These are phyloP conservation scores for Macrophomina phaseolina DNA, from an alignment of 2,329 filamentous ascomycete genomes.

Conservation along the genomic window DNA sequence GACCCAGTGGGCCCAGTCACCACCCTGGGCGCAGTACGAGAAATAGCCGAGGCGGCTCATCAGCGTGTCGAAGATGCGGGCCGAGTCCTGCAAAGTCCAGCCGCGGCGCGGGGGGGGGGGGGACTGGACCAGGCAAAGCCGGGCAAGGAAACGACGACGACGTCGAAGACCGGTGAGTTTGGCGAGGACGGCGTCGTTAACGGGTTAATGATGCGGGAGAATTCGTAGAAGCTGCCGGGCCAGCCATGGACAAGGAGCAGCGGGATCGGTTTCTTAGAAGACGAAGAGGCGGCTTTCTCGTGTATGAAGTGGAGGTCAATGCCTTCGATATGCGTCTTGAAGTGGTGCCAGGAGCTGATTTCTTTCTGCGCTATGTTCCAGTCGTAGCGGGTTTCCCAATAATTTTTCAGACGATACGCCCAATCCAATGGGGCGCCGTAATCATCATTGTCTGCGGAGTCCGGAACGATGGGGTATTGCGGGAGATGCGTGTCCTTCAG, in stretches of 20 bases:
- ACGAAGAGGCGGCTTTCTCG: slow-evolving; percentile 36
- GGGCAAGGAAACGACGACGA: slow-evolving; percentile 64
- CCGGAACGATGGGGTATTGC: slow-evolving; percentile 42
- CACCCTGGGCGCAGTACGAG: slow-evolving; percentile 46
- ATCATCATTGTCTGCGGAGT: slow-evolving; percentile 37
- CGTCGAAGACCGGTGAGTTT: slow-evolving; percentile 54
- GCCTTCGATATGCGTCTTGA: slow-evolving; percentile 42
- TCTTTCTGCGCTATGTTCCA: slow-evolving; percentile 41
- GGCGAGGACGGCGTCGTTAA: slow-evolving; percentile 39
- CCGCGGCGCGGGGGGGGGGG: slow-evolving; percentile 38
- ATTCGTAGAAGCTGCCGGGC: slow-evolving; percentile 55
- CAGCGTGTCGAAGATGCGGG: slow-evolving; percentile 45
- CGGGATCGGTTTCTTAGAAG: slow-evolving; percentile 42
- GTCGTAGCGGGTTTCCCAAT: slow-evolving; percentile 43
- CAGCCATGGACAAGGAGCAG: slow-evolving; percentile 53
- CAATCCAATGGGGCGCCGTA: slow-evolving; percentile 44
- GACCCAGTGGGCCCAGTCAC: slow-evolving; percentile 51
- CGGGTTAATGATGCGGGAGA: slow-evolving; percentile 46
- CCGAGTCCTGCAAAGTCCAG: slow-evolving; percentile 47
- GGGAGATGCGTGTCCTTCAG: slow-evolving; percentile 43
- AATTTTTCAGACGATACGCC: slow-evolving; percentile 41
- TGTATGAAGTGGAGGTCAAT: slow-evolving; percentile 50
- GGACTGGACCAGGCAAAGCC: slow-evolving; percentile 56
- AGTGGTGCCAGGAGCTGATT: slow-evolving; percentile 44
- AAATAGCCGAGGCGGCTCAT: slow-evolving; percentile 50